Base-by-base conservation (phyloP, 176 grass and related monocot species). In the Eragrostis nindensis region DNA sequence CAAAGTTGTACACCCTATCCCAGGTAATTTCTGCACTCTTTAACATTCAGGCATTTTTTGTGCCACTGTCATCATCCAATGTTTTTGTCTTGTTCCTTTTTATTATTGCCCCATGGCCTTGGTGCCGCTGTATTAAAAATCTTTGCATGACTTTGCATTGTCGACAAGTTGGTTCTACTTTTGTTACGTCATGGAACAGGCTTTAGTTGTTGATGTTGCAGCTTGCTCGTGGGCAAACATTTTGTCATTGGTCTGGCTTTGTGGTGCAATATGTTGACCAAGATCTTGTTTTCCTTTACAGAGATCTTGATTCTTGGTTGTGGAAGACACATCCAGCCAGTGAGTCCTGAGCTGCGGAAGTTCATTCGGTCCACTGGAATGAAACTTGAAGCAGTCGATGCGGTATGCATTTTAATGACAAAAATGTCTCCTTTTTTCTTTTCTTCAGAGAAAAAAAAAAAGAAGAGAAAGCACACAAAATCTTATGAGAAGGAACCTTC, bases 231-330 rank as follows among this genome's bases (percentile, higher is more conserved):
- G 9, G 25, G 14, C 19, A 18, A 9, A n/a, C 6, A 75, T 82
- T 77, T 83, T 26, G 0, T 79, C 30, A n/a, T 62, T 47, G 11
- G 44, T 64, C 6, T 7, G 21, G 6, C 5, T 4, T 8, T 21
- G 5, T 67, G 40, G 47, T 11, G 65, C 11, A 88, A 66, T 14
- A 41, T 78, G 62, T 54, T 32, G 62, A 44, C 75, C 42, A 6
- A 52, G 3, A 42, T 41, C 63, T 52, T 54, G 43, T 63, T 70
- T 30, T 48, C 8, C 70, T 86, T 25, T 90, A 59, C 90, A 95
- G 96, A 95, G 82, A 99, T 95, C 66, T 71, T 99, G 66, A 79
- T 95, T 83, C 88, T 99, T 88, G 96, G 96, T 29, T 95, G 96
- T 75, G 96, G 96, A 71, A 95, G 80, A 87, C 66, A 93, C 59